Base-by-base conservation (phyloP, 1,284 basidiomycete species). In the Thecaphora thlaspeos region DNA sequence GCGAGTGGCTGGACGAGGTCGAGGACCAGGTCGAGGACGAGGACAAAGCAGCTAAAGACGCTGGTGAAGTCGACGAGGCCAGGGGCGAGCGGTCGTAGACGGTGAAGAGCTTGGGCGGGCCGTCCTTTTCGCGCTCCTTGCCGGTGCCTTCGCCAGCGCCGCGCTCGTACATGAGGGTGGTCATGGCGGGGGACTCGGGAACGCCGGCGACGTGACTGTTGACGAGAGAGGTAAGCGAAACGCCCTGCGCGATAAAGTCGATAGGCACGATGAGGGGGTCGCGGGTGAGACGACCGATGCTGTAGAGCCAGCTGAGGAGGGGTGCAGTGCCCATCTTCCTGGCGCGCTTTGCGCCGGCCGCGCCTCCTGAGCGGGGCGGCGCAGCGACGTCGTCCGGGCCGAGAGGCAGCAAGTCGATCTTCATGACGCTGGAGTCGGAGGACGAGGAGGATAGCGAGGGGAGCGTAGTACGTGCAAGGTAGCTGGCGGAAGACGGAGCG, bases 221-320 rank as follows among this genome's bases (percentile, higher is more conserved):
- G 47, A 77, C 52, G 51, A 77, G 55, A 39, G 59, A 28, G 12
- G 60, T 48, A 40, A 77, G 61, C 26, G 74, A 70, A 37, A 72
- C 14, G 22, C 62, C 56, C 17, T 73, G 72, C 17, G 59, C 59
- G 48, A 77, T 55, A 32, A 77, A 41, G 48, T 77, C 75, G 28
- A 73, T 59, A 2, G 75, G 75, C 19, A 77, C 62, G n/a, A 77
- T 51, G 28, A 77, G 64, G 14, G 74, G 75, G 36, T 76, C 70
- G 32, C 65, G 69, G 47, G 70, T 65, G 21, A 77, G 58, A 49
- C 66, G 61, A 19, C 71, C 70, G 45, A 73, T 59, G 15, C 61
- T 63, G n/a, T 67, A 61, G n/a, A 75, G 61, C 75, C 75, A 77
- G n/a, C 61, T 57, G 32, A 77, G 53, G 22, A 77, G 62, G 24